Evolutionary conservation across 2,329 filamentous ascomycete species (phyloP), one percentile per base, ranked within the genome.

Genomic region (Dactylonectria macrodidyma): DNA sequence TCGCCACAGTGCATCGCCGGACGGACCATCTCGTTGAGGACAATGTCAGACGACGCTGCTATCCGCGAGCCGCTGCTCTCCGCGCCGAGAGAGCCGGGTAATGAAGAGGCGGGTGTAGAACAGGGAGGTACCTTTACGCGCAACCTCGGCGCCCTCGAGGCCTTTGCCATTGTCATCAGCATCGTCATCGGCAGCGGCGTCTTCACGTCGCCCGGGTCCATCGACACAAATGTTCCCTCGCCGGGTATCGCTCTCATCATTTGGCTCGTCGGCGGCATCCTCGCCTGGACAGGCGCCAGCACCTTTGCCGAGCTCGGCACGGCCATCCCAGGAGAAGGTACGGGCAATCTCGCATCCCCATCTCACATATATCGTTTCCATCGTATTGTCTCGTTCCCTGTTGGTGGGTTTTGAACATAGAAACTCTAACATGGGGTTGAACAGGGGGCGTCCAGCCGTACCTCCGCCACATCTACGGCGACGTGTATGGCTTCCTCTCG

Each of bases 181-280:
- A 88, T 91, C 67, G 89, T 91, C 61, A 90, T 91, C 55, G 90
- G 90, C 8, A 89, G 87, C 59, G 89, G 90, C 38, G 87, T 92
- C 19, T 92, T 92, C 71, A 90, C 90, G 0, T 91, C 89, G 1
- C 89, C 89, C 0, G 88, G 89, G 0, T 85, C 88, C 11, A 89
- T 92, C 66, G 89, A 91, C 73, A 86, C 86, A 16, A 90, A 91
- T 70, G 88, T 91, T 3, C 88, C 89, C 0, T 91, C 89, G 0
- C 89, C 89, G 0, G 89, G 87, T 9, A 81, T 82, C 1, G 88
- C 89, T 2, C 73, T 92, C 41, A 72, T 88, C 2, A 84, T 91
- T 8, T 92, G 90, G 90, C 81, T 90, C 1, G 79, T 91, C 11
- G 89, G 88, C 19, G 89, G 90, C 1, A 75, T 90, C 0, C 80